Conservation (phyloP, 1,284 basidiomycete genomes). For the Trichosporon faecale region DNA sequence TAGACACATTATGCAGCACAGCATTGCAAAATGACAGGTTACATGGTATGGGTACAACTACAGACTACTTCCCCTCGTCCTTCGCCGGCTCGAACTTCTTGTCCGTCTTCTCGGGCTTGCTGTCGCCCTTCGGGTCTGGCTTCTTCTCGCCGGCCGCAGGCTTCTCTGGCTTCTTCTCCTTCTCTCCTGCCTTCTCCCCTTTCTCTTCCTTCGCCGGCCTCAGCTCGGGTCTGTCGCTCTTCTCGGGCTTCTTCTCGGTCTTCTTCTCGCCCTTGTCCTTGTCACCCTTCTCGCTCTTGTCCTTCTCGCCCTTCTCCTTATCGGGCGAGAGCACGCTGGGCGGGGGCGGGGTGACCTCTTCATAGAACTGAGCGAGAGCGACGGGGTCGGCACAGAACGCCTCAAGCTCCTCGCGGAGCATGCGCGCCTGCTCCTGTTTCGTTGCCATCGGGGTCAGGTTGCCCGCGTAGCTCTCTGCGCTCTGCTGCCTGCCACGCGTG, state of each 20-base stretch:
- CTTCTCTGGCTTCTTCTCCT: conserved; percentile 13
- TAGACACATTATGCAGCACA: not conserved
- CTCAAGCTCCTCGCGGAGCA: conserved; percentile 58
- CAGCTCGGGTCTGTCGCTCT: not conserved
- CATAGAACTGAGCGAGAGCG: conserved; percentile 64
- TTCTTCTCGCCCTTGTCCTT: conserved; percentile 1
- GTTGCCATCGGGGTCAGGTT: conserved; percentile 29
- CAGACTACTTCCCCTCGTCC: not conserved
- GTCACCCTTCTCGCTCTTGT: conserved; percentile 16
- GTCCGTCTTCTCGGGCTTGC: not conserved
- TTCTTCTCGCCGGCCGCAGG: not conserved
- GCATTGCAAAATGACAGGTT: not conserved
- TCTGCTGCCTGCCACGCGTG: conserved; percentile 25
- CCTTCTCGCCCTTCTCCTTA: conserved; percentile 11
- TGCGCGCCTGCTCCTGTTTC: conserved; percentile 44
- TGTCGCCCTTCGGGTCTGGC: not conserved
- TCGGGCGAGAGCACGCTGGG: conserved; percentile 8
- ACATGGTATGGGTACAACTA: not conserved
- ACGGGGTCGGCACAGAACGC: conserved; percentile 65
- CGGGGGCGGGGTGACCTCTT: conserved; percentile 60
- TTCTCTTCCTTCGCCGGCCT: conserved; percentile 2
- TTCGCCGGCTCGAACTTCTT: not conserved
- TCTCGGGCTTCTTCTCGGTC: conserved; percentile 16
- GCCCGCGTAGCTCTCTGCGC: conserved; percentile 23
- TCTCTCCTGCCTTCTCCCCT: conserved; percentile 11